These are phyloP conservation scores for Piromyces sp. DNA, from an alignment of 192 early-diverging fungal species.

Conservation along the genomic window DNA sequence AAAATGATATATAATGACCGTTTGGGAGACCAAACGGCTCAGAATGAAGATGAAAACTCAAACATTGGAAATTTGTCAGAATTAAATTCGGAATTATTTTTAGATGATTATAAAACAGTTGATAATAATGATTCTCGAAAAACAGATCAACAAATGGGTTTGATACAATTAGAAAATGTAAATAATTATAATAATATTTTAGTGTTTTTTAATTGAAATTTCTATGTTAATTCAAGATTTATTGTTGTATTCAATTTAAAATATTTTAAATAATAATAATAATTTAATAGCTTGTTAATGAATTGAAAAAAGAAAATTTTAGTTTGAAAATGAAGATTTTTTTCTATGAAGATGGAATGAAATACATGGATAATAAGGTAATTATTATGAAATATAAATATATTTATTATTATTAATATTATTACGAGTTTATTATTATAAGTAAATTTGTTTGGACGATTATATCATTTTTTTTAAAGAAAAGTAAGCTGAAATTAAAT, in stretches of 20 bases:
- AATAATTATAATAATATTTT: not conserved
- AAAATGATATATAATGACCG: not conserved
- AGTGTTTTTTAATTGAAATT: too few species aligned
- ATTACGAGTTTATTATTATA: too few species aligned
- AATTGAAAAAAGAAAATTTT: not conserved
- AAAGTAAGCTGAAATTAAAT: too few species aligned
- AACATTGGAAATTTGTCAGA: not conserved
- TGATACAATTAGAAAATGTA: not conserved
- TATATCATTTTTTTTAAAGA: too few species aligned
- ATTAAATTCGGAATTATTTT: not conserved
- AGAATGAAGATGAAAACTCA: not conserved
- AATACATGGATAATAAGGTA: not conserved
- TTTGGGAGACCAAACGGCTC: not conserved
- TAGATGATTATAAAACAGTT: not conserved
- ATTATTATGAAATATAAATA: too few species aligned
- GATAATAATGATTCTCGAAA: not conserved
- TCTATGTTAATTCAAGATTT: too few species aligned
- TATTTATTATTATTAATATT: too few species aligned
- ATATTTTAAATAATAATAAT: too few species aligned
- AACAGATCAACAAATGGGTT: not conserved
- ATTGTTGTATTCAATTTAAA: too few species aligned
- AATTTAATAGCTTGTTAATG: not conserved
- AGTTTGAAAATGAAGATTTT: not conserved
- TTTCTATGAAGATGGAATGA: not conserved
- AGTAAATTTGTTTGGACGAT: too few species aligned